Conservation (phyloP, 176 grass and related monocot species). For the Rhynchospora tenuis region DNA sequence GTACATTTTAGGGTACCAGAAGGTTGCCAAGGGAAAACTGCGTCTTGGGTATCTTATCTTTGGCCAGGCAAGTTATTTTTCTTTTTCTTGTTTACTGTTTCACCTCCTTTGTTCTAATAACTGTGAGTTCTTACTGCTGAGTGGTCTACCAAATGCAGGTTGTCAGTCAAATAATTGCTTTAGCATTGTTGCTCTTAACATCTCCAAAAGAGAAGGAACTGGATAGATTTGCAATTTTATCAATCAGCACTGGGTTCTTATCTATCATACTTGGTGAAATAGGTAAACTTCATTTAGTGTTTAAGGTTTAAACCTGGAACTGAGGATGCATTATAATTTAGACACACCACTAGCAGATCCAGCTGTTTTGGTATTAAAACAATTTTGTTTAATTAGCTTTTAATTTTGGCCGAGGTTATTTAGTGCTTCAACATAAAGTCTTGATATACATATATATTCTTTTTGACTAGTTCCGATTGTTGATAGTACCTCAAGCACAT, state of each 20-base stretch:
- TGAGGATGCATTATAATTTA: background rate
- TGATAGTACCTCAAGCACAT: background rate
- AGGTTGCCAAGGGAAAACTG: conserved; percentile 61
- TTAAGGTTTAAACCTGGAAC: background rate
- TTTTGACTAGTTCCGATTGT: background rate
- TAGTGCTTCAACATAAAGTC: background rate
- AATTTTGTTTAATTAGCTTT: background rate
- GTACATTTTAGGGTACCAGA: conserved; percentile 67
- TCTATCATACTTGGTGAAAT: conserved; percentile 78
- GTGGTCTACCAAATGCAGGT: conserved; percentile 39
- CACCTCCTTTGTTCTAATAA: background rate
- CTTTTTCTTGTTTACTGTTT: background rate
- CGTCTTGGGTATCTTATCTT: conserved; percentile 58
- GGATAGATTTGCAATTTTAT: conserved; percentile 57
- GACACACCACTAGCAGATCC: background rate
- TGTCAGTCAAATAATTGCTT: conserved; percentile 41
- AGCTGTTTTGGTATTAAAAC: background rate
- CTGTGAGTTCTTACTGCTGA: background rate
- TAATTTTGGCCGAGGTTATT: background rate
- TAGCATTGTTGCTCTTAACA: conserved; percentile 37
- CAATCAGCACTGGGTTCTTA: conserved; percentile 50
- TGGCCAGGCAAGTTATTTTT: conserved; percentile 42
- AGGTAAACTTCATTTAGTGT: conserved; percentile 34
- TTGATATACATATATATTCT: no score
- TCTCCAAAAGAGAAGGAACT: conserved; percentile 31